phyloP scores from a whole-genome alignment of 768 basidiomycete genomes.

The Suillus placidus region DNA sequence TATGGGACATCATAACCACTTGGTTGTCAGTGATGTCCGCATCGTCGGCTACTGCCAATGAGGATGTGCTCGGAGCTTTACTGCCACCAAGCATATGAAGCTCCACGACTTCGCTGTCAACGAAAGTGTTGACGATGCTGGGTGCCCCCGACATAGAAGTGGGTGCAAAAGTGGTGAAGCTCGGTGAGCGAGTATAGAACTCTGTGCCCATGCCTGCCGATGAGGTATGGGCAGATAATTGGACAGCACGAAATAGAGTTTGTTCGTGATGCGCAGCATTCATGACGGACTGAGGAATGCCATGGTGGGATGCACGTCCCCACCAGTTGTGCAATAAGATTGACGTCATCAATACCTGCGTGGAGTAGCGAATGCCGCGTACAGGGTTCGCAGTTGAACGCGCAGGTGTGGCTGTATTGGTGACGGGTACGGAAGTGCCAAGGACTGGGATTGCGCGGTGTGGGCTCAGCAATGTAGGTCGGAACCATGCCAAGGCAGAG shows the following conservation, averaged over 20 bases:
- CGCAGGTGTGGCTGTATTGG: background rate
- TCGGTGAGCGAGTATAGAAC: background rate
- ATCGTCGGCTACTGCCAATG: background rate
- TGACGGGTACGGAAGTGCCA: background rate
- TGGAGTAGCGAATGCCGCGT: background rate
- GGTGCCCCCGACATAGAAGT: background rate
- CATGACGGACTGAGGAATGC: background rate
- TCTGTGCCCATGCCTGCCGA: background rate
- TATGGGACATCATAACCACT: background rate
- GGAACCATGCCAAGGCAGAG: background rate
- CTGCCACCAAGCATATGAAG: background rate
- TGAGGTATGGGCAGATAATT: background rate
- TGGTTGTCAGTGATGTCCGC: background rate
- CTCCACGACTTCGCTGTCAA: background rate
- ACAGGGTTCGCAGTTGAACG: background rate
- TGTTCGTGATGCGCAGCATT: background rate
- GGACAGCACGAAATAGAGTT: background rate
- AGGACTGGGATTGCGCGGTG: background rate
- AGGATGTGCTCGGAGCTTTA: background rate
- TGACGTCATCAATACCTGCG: too few relatives aligned
- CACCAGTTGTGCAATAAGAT: background rate
- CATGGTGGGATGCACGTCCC: background rate
- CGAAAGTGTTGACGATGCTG: background rate
- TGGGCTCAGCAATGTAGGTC: background rate
- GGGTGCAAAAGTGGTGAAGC: background rate